Evolutionary conservation across 2,329 filamentous ascomycete genomes (phyloP).

Genomic region (Talaromyces sp.): DNA sequence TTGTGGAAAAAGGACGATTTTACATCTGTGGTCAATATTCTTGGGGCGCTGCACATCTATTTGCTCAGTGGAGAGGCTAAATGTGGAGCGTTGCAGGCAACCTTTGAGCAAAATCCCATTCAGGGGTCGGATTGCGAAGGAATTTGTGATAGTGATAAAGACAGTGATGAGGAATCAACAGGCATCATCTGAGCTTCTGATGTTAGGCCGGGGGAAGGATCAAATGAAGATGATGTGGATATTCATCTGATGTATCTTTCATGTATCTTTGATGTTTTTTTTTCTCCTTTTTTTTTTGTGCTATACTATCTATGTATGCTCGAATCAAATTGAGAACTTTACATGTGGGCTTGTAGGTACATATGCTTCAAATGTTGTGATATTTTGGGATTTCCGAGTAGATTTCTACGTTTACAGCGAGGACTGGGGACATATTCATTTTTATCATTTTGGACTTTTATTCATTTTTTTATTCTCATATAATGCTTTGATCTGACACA

Average conservation of each 20-base stretch:
- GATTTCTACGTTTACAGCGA: too few species aligned
- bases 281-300: too few species aligned
- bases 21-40: slow-evolving; percentile 14
- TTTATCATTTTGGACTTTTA: neutral
- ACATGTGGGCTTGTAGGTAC: too few species aligned
- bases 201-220: too few species aligned
- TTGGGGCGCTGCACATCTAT: slow-evolving; percentile 29
- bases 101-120: slow-evolving; percentile 1
- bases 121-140: slow-evolving; percentile 1
- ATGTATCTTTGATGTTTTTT: too few species aligned
- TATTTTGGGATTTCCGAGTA: too few species aligned
- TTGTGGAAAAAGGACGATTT: slow-evolving; percentile 30
- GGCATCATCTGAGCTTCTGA: too few species aligned
- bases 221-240: too few species aligned
- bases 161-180: too few species aligned
- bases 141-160: slow-evolving; percentile 1
- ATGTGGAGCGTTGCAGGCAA: slow-evolving; percentile 26
- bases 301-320: too few species aligned
- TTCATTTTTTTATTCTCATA: neutral
- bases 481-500: neutral
- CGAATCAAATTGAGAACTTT: too few species aligned
- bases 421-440: neutral
- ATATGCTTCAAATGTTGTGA: neutral
- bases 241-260: too few species aligned
- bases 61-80: slow-evolving; percentile 31